phyloP scores from a whole-genome alignment of 176 grass and related monocot species.

The Puccinellia tenuiflora region DNA sequence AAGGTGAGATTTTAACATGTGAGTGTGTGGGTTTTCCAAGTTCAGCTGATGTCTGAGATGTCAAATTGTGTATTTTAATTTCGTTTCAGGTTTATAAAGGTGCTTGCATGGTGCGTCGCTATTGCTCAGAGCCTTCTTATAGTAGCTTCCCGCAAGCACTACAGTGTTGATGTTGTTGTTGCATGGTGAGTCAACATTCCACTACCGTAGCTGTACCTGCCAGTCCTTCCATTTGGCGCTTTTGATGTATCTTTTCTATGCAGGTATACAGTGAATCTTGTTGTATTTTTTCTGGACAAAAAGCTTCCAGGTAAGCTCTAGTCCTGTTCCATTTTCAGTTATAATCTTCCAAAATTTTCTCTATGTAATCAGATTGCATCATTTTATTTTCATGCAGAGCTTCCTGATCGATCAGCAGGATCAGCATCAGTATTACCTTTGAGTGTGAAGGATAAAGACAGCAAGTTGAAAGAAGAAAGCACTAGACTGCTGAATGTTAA shows the following conservation, averaged over 20 bases:
- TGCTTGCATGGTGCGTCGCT: constrained; percentile 61
- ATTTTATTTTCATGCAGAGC: constrained; percentile 47
- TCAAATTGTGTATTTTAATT: neutral
- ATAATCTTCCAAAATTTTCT: neutral
- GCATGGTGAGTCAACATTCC: constrained; percentile 55
- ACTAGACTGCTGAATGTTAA: constrained; percentile 55
- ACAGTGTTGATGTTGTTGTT: constrained; percentile 83
- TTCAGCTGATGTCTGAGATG: neutral
- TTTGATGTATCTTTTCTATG: neutral
- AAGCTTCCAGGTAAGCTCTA: constrained; percentile 55
- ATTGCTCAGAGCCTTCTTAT: constrained; percentile 81
- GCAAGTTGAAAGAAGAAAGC: constrained; percentile 62
- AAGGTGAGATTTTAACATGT: constrained; percentile 23
- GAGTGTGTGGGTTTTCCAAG: neutral
- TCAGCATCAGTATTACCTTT: constrained; percentile 53
- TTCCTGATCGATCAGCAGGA: constrained; percentile 65
- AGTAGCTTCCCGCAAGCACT: constrained; percentile 85
- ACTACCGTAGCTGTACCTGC: neutral
- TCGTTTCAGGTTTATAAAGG: constrained; percentile 45
- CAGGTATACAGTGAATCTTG: constrained; percentile 95
- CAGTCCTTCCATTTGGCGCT: neutral
- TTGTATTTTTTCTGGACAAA: constrained; percentile 83
- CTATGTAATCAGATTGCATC: neutral
- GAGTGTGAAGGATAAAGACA: constrained; percentile 65
- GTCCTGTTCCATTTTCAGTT: neutral